Evolutionary conservation across 1,284 basidiomycete species (phyloP), one percentile per base, ranked within the genome.

Genomic region (Jaminaea rosea): DNA sequence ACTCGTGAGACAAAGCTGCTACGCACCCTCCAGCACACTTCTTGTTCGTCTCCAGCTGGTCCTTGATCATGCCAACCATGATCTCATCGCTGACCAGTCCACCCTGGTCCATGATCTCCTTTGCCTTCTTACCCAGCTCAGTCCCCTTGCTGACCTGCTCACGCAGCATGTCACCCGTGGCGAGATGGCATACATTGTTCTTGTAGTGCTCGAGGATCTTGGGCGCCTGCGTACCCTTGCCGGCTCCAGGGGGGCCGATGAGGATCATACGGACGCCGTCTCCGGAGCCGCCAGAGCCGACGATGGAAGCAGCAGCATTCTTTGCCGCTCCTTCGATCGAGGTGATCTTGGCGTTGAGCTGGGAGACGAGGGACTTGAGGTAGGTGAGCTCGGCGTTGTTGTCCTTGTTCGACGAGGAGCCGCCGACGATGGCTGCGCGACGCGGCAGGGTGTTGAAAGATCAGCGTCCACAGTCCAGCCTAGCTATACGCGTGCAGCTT

Each of bases 201-300:
- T 68, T 59, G 81, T 87, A 98, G 74, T 88, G 83, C 60, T 91
- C 85, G 48, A 86, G 83, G 77, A 98, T 93, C 75, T 82, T 83
- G 23, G 94, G 93, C 1, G 91, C 93, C 77, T 98, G 93, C 1
- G 93, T 98, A 44, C 93, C 93, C 81, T 98, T 98, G 88, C 92
- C 92, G 67, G 93, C 89, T 69, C 93, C 93, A 45, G 93, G 93
- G 62, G 93, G 93, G 55, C 93, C 93, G 69, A 98, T 81, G 62
- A 98, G 81, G 69, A 98, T 89, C 63, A 91, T 86, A 50, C 91
- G 82, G 34, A 72, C 66, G 26, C 72, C 72, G 19, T 64, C 45
- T 1, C 31, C 48, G 3, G 57, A 50, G 10, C 60, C 31, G 8
- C 59, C 52, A 2, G 58, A 54, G 2, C 53, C 44, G 11, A 57